A percentile compares a stretch with the other conserved stretches of the same genome.
phyloP scores from a whole-genome alignment of 768 basidiomycete genomes.

The Scleroderma citrinum region DNA sequence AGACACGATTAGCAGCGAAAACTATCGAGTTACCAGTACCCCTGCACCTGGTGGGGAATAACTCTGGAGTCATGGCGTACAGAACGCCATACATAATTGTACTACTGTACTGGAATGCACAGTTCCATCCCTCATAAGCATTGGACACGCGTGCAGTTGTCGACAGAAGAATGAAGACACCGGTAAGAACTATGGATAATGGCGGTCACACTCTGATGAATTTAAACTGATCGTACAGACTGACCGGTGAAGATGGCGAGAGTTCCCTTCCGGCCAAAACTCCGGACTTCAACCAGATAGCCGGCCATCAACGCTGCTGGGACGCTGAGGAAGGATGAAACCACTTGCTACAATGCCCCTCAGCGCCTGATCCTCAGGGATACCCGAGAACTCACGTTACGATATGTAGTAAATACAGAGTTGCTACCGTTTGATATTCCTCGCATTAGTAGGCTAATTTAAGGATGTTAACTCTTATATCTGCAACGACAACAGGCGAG shows the following conservation, averaged over 20 bases:
- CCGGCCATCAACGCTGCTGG: conserved; percentile 55
- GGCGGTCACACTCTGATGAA: neutral
- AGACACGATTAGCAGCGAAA: conserved; percentile 47
- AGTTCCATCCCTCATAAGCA: no score
- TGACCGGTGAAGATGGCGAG: conserved; percentile 41
- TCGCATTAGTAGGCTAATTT: conserved; percentile 49
- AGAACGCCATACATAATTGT: no score
- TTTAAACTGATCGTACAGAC: no score
- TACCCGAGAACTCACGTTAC: conserved; percentile 41
- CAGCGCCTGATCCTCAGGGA: neutral
- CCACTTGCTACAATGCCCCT: conserved; percentile 39
- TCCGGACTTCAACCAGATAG: conserved; percentile 44
- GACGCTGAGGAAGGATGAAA: conserved; percentile 50
- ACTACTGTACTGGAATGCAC: no score
- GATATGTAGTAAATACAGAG: no score
- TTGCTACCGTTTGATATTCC: conserved; percentile 68
- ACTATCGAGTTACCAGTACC: conserved; percentile 55
- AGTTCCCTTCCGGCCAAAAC: conserved; percentile 49
- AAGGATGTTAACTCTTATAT: neutral
- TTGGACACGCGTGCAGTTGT: conserved; percentile 51
- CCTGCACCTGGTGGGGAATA: conserved; percentile 45
- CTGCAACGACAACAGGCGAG: neutral
- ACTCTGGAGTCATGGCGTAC: no score
- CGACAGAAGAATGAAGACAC: conserved; percentile 50
- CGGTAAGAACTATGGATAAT: conserved; percentile 36